These are phyloP conservation scores for Pelargonium fulgidum DNA, from an alignment of 441 rosid species.

Conservation along the genomic window DNA sequence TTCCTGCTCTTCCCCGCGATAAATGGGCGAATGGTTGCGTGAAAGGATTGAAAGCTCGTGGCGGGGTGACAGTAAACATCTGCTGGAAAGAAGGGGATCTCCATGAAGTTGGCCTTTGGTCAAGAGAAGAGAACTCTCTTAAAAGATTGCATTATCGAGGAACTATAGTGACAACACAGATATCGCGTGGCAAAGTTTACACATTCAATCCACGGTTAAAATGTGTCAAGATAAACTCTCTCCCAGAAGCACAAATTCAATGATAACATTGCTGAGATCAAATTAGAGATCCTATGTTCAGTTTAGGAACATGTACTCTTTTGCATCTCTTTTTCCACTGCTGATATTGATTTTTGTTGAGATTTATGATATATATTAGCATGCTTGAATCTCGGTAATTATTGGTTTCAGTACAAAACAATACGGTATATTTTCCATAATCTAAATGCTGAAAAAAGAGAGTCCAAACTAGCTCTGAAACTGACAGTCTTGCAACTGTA, in stretches of 20 bases:
- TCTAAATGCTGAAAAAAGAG: no score
- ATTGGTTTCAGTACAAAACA: no score
- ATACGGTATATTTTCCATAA: no score
- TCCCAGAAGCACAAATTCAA: neutral
- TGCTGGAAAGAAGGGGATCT: slow-evolving; percentile 18
- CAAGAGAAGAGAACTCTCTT: slow-evolving; percentile 4
- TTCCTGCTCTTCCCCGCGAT: slow-evolving; percentile 21
- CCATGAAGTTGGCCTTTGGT: slow-evolving; percentile 15
- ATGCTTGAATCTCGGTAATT: no score
- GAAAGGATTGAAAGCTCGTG: slow-evolving; percentile 17
- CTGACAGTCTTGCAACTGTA: no score
- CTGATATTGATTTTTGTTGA: neutral
- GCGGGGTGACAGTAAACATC: slow-evolving; percentile 17
- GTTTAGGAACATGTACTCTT: neutral
- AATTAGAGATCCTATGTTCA: neutral
- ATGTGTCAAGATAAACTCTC: slow-evolving; percentile 8
- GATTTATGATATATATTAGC: neutral
- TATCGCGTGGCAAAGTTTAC: slow-evolving; percentile 12
- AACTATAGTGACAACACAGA: neutral
- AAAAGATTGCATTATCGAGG: slow-evolving; percentile 14
- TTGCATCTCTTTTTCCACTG: neutral
- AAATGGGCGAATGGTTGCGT: slow-evolving; percentile 19
- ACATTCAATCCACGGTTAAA: slow-evolving; percentile 11
- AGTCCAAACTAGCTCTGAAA: no score
- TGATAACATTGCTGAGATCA: neutral